Base-by-base conservation (phyloP, 2,329 filamentous ascomycete species). In the Trichoderma sp. region DNA sequence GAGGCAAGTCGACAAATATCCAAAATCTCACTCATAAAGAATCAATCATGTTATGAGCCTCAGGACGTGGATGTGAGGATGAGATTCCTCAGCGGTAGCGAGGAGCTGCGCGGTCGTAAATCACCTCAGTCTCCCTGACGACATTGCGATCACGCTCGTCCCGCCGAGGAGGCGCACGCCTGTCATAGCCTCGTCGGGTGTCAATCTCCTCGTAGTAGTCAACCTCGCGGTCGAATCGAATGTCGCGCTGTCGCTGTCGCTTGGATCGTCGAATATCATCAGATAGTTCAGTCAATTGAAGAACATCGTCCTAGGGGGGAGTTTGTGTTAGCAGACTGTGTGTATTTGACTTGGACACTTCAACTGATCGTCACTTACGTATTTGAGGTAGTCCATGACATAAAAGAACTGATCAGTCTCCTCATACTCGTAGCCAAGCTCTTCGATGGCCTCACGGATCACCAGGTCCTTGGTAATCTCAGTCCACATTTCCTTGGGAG, bases 401-500 rank as follows among this genome's bases (percentile, higher is more conserved):
- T 98, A 98, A 82, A 93, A 98, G 82, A 94, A 97, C 73, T 88
- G 89, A 68, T 94, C 92, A 0, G 93, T 96, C 85, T 98, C 95
- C 79, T 98, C 94, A 78, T 91, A 98, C 73, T 93, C 90, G 81
- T 97, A 98, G 3, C 93, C 93, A 78, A 91, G 84, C 77, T 92
- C 86, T 76, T 97, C 91, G 74, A 98, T 93, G 20, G 96, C 96
- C 79, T 98, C 94, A 67, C 92, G 90, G 72, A 91, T 86, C 17
- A 98, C 93, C 43, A 98, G 83, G 76, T 97, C 95, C 82, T 97
- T 97, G 59, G 95, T 97, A 76, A 99, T 94, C 82, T 98, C 96
- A 0, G 96, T 99, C 95, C 95, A 98, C 84, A 97, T 93, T 72
- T 92, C 89, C 70, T 88, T 87, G 36, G 87, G 83, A 71, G 75